Evolutionary conservation across 129 eudicot species (phyloP).

Genomic region (Tagetes erecta): DNA sequence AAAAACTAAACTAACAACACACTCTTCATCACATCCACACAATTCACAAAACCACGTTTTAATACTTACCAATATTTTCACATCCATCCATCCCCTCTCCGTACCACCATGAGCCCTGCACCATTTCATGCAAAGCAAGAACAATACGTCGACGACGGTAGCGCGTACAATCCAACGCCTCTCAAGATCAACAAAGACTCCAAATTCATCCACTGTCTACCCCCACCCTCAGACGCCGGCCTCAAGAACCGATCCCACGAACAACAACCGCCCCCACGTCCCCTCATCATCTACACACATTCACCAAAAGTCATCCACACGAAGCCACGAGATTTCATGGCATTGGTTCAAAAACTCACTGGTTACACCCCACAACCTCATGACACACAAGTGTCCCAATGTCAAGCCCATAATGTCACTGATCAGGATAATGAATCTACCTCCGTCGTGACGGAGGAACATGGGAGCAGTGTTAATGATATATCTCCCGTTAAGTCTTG

Average conservation of each 20-base stretch:
- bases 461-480: conserved; percentile 43
- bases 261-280: conserved; percentile 38
- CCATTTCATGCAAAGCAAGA: conserved; percentile 44
- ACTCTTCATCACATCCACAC: neutral
- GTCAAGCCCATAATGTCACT: conserved; percentile 6
- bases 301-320: conserved; percentile 67
- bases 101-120: conserved; percentile 36
- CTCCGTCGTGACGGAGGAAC: conserved; percentile 44
- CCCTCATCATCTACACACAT: conserved; percentile 63
- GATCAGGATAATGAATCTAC: conserved; percentile 47
- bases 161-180: conserved; percentile 23
- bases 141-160: conserved; percentile 7
- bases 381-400: conserved; percentile 10
- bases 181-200: conserved; percentile 46
- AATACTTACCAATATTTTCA: neutral
- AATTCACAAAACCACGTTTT: conserved; percentile 15
- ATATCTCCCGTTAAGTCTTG: conserved; percentile 46
- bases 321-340: conserved; percentile 60
- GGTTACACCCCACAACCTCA: conserved; percentile 36
- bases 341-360: conserved; percentile 61
- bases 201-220: conserved; percentile 31
- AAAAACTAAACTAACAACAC: conserved; percentile 17
- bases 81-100: neutral
- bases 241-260: conserved; percentile 11
- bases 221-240: conserved; percentile 30